Evolutionary conservation across 257 asterid species (phyloP).

Genomic region (Solanum stenotomum): DNA sequence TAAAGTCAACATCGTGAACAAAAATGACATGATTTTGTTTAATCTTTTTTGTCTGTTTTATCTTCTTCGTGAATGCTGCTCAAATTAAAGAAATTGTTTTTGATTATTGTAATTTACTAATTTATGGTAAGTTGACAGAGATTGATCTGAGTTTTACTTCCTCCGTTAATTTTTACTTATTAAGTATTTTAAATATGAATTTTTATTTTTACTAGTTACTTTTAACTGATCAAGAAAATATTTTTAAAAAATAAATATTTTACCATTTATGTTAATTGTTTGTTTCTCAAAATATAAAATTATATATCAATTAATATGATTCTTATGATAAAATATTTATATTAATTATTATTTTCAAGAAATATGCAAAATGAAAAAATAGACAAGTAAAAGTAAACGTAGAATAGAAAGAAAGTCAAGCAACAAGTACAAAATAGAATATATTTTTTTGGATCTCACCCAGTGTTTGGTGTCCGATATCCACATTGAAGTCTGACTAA

Average conservation of each 20-base stretch:
- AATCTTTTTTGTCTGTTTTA: neutral
- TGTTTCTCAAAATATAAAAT: neutral
- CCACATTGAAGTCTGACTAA: accelerated
- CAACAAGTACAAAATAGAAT: neutral
- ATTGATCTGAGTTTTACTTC: neutral
- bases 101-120: neutral
- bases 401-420: neutral
- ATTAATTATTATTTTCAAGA: neutral
- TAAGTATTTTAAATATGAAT: too few relatives aligned
- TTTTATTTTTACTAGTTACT: too few relatives aligned
- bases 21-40: neutral
- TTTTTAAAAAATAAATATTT: too few relatives aligned
- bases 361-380: neutral
- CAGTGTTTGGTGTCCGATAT: too few relatives aligned
- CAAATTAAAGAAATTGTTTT: neutral
- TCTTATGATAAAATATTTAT: neutral
- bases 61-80: neutral
- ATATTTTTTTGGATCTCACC: too few relatives aligned
- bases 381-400: neutral
- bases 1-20: neutral
- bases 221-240: neutral
- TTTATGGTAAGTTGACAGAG: neutral
- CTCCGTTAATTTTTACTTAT: too few relatives aligned
- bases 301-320: too few relatives aligned
- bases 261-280: neutral